Base-by-base conservation (phyloP, 441 rosid species). In the Capsella rubella region DNA sequence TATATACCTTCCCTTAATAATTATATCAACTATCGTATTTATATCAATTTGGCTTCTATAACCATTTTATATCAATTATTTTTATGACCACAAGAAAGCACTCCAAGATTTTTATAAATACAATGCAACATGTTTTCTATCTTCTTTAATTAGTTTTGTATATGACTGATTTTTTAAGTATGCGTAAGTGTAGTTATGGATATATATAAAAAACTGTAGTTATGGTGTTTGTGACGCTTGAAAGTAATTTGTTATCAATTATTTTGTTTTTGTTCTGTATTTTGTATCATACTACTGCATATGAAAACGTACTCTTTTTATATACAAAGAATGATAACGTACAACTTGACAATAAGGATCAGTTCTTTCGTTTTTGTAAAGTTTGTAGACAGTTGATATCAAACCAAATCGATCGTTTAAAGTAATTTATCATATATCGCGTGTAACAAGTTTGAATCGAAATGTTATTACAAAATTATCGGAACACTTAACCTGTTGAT, bases 31-130 rank as follows among this genome's bases (percentile, higher is more conserved):
- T 49, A 12, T 65, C 6, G 58, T 37, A 18, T 58, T 50, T 64
- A 31, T 28, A 37, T 49, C 15, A 14, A 14, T 9, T 60, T 68
- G n/a, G 59, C 53, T 62, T 76, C 75, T 75, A 62, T 64, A 54
- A 74, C 40, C 15, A 12, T 40, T 57, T n/a, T 63, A 16, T 16
- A 16, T 16, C 18, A 16, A 34, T 57, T 6, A 5, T 31, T 56
- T 12, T 25, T 10, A 27, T 25, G 61, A 31, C 43, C 34, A 34
- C 8, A 62, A 35, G 53, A 51, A 60, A 71, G 18, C 40, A 40
- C 34, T 16, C 27, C 11, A 59, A 47, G 18, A 46, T 57, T 32
- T 59, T 28, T 14, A 60, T 39, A 50, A 39, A 53, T 12, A 18
- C n/a, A 60, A 28, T 3, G 28, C 18, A 16, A 16, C 21, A 39